Base-by-base conservation (phyloP, 2,329 filamentous ascomycete genomes). In the Sporothrix dimorphospora region DNA sequence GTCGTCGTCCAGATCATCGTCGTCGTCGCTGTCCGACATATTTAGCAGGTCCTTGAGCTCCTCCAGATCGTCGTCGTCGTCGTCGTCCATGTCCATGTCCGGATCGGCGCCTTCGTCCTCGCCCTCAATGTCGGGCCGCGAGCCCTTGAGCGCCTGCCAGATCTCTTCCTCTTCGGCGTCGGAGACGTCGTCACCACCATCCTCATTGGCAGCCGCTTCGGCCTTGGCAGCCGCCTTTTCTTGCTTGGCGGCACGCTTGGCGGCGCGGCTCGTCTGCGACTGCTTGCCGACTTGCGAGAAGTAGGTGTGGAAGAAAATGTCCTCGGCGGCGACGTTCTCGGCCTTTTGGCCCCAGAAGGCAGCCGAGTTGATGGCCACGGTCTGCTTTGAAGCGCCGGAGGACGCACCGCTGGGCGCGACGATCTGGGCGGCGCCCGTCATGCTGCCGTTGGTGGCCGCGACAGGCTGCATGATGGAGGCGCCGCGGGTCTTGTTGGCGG, bases 291-390 rank as follows among this genome's bases (percentile, higher is more conserved):
- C 82, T 74, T 91, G 88, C 73, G 89, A 91, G 82, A 99, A 99
- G 88, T 99, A 99, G 76, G 94, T 91, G 81, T 99, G 96, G 88
- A 99, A 99, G 88, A 99, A 99, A 51, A 94, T 92, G 79, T 99
- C 96, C 76, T 99, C 94, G 0, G 90, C 93, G 3, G 92, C 90
- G 59, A 99, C 91, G 70, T 98, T 91, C 75, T 94, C 91, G n/a
- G 88, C 86, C 83, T 94, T 94, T 88, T 93, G 94, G 78, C 91
- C 91, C 93, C 94, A 97, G 85, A 99, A 99, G 3, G 89, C 85
- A 74, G 97, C 92, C 1, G 91, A 91, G 82, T 99, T 99, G 81
- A 99, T 86, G 6, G 83, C 80, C 9, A 70, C 80, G 76, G 72
- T 80, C 74, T 63, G 79, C 77, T 78, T 81, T 45, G 76, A 72